phyloP scores from a whole-genome alignment of 2,329 filamentous ascomycete species.

The Alternaria arbusti region DNA sequence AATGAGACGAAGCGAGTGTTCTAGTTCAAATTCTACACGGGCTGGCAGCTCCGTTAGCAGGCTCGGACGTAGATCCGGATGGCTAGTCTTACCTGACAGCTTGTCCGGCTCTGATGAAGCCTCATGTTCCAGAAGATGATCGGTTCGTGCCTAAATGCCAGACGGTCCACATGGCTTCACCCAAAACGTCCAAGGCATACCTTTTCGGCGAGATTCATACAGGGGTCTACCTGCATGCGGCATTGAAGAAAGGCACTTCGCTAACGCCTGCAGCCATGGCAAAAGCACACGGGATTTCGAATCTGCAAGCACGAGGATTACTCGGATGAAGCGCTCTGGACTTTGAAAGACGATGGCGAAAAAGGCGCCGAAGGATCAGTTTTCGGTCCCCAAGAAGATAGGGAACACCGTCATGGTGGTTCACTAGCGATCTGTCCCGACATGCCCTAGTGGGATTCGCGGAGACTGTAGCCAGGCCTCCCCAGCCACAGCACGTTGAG shows the following conservation, averaged over 20 bases:
- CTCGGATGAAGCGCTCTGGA: conserved; percentile 12
- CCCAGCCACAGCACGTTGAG: conserved; percentile 20
- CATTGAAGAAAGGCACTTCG: conserved; percentile 20
- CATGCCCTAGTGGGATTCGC: neutral
- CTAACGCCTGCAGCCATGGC: conserved; percentile 27
- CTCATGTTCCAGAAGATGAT: conserved; percentile 25
- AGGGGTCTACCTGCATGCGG: conserved; percentile 27
- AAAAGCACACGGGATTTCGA: conserved; percentile 20
- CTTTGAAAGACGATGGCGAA: conserved; percentile 20
- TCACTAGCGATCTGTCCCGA: conserved; percentile 6
- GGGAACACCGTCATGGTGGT: conserved; percentile 17
- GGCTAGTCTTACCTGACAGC: conserved; percentile 21
- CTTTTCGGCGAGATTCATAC: conserved; percentile 25
- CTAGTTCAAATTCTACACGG: conserved; percentile 23
- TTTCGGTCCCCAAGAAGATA: conserved; percentile 14
- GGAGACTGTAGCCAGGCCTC: conserved; percentile 15
- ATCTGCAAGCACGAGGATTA: conserved; percentile 24
- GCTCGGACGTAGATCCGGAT: conserved; percentile 41
- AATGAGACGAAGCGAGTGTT: conserved; percentile 26
- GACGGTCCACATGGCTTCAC: conserved; percentile 17
- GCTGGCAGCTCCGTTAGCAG: conserved; percentile 26
- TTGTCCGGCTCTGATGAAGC: conserved; percentile 21
- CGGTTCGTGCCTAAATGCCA: conserved; percentile 19
- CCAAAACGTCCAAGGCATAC: conserved; percentile 23
- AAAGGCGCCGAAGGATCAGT: conserved; percentile 18